Conservation (phyloP, 2,329 filamentous ascomycete species). For the Pezizomycotina sp. region DNA sequence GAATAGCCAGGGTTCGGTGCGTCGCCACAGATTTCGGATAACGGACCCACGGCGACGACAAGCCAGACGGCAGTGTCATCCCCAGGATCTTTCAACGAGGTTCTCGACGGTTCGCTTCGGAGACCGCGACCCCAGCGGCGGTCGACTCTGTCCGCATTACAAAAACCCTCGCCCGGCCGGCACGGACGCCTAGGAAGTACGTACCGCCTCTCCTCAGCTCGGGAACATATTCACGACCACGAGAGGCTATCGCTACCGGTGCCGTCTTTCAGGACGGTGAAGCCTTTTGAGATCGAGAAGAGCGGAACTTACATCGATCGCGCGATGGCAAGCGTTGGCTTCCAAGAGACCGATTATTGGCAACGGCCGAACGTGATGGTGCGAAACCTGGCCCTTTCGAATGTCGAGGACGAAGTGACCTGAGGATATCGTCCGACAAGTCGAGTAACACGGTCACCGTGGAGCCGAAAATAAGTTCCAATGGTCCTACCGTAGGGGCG, state of each 20-base stretch:
- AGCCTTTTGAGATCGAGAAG: slow-evolving; percentile 65
- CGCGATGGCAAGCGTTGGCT: slow-evolving; percentile 88
- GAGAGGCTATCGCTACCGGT: slow-evolving; percentile 63
- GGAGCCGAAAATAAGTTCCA: slow-evolving; percentile 29
- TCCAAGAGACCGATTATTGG: slow-evolving; percentile 87
- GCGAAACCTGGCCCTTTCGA: slow-evolving; percentile 47
- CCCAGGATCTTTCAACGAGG: slow-evolving; percentile 11
- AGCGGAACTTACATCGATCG: slow-evolving; percentile 88
- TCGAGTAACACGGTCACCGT: slow-evolving; percentile 43
- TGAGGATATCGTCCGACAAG: slow-evolving; percentile 34
- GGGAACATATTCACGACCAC: slow-evolving; percentile 63
- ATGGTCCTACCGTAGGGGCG: slow-evolving; percentile 42
- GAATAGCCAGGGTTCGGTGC: slow-evolving; percentile 34
- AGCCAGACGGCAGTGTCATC: slow-evolving; percentile 9
- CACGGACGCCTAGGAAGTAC: not conserved
- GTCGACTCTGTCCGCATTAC: not conserved
- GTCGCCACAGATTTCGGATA: slow-evolving; percentile 38
- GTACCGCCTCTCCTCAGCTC: slow-evolving; percentile 42
- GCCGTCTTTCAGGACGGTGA: slow-evolving; percentile 58
- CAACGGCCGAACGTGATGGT: slow-evolving; percentile 47
- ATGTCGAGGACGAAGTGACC: slow-evolving; percentile 45
- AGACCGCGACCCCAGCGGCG: too few species aligned
- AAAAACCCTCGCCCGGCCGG: not conserved
- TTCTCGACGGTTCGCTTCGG: too few species aligned
- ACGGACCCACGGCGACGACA: too few species aligned